A percentile compares a stretch with the other conserved stretches of the same genome.
Evolutionary conservation across 345 rosid species (phyloP).

Genomic region (Erucastrum elatum): DNA sequence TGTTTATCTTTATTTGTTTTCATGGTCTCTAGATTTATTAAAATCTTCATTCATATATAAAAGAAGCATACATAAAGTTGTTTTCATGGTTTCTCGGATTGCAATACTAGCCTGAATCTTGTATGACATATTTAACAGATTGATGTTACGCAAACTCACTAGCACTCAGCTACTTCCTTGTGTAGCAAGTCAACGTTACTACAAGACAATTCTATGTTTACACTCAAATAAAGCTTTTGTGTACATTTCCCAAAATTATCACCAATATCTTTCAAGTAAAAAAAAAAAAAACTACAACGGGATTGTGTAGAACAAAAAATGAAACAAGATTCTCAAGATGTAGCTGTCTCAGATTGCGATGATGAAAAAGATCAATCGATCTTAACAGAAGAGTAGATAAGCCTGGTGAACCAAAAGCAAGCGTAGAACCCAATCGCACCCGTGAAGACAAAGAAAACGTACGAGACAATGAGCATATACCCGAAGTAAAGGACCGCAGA

Average conservation of each 20-base stretch:
- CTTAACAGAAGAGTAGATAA: slow-evolving; percentile 84
- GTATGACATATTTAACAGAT: no score
- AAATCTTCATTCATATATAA: no score
- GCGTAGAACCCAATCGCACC: slow-evolving; percentile 88
- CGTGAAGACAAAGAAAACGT: slow-evolving; percentile 75
- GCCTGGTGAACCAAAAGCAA: slow-evolving; percentile 91
- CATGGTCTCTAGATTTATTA: no score
- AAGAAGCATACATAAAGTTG: no score
- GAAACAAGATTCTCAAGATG: neutral
- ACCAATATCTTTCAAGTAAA: neutral
- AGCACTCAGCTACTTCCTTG: neutral
- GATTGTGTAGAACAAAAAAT: slow-evolving; percentile 2
- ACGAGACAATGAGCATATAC: slow-evolving; percentile 78
- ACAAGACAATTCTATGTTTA: neutral
- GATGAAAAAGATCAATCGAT: slow-evolving; percentile 44
- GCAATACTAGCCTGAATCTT: no score
- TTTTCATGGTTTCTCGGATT: no score
- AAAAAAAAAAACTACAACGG: neutral
- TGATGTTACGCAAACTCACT: neutral
- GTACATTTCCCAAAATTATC: neutral
- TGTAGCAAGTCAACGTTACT: neutral
- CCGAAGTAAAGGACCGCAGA: slow-evolving; percentile 84
- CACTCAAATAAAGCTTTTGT: neutral
- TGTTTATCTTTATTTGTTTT: neutral
- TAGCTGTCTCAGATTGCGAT: neutral